These are phyloP conservation scores for Cutaneotrichosporon dermatis DNA, from an alignment of 1,284 basidiomycete species.

Conservation along the genomic window DNA sequence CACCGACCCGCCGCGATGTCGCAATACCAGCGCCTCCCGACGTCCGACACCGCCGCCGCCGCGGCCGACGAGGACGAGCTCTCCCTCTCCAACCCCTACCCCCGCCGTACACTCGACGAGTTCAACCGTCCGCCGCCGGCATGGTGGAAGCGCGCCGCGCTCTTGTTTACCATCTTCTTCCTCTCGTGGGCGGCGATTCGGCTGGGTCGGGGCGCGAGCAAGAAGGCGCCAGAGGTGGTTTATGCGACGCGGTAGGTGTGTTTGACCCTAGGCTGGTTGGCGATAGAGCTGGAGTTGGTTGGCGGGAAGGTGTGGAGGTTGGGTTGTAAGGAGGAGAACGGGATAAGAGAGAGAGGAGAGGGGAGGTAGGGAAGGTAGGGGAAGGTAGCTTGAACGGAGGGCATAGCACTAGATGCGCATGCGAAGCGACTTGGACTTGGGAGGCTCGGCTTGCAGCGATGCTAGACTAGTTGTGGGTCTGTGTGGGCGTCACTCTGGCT, in stretches of 20 bases:
- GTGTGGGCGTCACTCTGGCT: too few relatives aligned
- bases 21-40: slow-evolving; percentile 18
- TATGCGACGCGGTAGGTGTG: slow-evolving; percentile 45
- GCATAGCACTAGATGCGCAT: too few relatives aligned
- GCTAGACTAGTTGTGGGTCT: too few relatives aligned
- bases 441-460: too few relatives aligned
- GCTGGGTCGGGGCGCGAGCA: slow-evolving; percentile 20
- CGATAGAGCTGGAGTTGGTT: background rate
- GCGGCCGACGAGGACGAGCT: slow-evolving; percentile 11
- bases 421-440: too few relatives aligned
- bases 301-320: background rate
- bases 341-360: too few relatives aligned
- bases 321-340: too few relatives aligned
- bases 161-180: slow-evolving; percentile 33
- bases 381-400: background rate
- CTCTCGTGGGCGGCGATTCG: slow-evolving; percentile 38
- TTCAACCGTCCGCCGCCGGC: slow-evolving; percentile 44
- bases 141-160: slow-evolving; percentile 38
- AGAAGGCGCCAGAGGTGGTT: slow-evolving; percentile 40
- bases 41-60: slow-evolving; percentile 6
- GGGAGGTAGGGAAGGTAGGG: too few relatives aligned
- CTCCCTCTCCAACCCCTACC: slow-evolving; percentile 10
- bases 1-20: slow-evolving; percentile 1
- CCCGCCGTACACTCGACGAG: slow-evolving; percentile 26
- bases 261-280: background rate